These are phyloP conservation scores for Teratosphaeria epicoccoides DNA, from an alignment of 2,329 filamentous ascomycete genomes.

Conservation along the genomic window DNA sequence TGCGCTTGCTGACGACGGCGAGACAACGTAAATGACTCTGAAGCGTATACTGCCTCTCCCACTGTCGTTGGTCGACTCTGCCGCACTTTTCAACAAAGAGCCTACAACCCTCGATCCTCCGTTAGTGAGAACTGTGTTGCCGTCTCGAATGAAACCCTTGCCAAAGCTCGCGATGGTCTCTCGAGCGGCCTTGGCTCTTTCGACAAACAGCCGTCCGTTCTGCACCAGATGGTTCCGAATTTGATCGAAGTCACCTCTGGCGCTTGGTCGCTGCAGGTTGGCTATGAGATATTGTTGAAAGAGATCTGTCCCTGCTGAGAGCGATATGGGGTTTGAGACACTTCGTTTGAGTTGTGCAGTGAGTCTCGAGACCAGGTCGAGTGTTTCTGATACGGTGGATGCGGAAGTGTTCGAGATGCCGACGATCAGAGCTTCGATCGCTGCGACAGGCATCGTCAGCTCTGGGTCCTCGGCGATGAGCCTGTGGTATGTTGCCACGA, in stretches of 20 bases:
- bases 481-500: constrained; percentile 55
- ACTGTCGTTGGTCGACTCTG: constrained; percentile 42
- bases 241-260: constrained; percentile 64
- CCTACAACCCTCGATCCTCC: constrained; percentile 79
- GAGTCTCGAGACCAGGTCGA: constrained; percentile 70
- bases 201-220: constrained; percentile 79
- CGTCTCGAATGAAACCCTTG: constrained; percentile 66
- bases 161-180: constrained; percentile 74
- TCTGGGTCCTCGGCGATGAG: constrained; percentile 62
- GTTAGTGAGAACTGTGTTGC: constrained; percentile 75
- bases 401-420: constrained; percentile 70
- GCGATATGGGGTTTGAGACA: constrained; percentile 78
- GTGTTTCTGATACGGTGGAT: constrained; percentile 85
- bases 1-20: constrained; percentile 26
- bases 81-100: constrained; percentile 62
- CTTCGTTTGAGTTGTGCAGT: constrained; percentile 66
- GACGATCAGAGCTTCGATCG: constrained; percentile 82
- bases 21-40: constrained; percentile 62
- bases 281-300: constrained; percentile 90
- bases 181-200: constrained; percentile 73
- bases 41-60: constrained; percentile 55
- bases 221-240: constrained; percentile 73
- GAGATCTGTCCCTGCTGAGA: constrained; percentile 87
- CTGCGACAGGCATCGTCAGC: constrained; percentile 89
- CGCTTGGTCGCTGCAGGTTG: constrained; percentile 46